These are phyloP conservation scores for Podaxis pistillaris DNA, from an alignment of 768 basidiomycete species.

Conservation along the genomic window DNA sequence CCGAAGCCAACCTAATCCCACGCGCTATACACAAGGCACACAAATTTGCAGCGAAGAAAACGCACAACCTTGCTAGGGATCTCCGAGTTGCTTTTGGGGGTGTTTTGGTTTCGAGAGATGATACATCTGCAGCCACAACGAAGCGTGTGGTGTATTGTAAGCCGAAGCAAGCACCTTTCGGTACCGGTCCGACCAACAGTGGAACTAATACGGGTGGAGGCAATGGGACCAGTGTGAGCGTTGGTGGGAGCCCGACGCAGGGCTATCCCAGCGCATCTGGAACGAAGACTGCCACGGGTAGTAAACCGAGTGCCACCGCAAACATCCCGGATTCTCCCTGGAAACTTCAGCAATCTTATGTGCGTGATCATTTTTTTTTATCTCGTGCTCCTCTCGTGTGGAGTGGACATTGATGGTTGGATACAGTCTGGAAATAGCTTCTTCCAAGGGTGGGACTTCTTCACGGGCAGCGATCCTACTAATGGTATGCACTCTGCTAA, in stretches of 20 bases:
- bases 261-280: slow-evolving; percentile 18
- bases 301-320: slow-evolving; percentile 18
- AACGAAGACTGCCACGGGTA: slow-evolving; percentile 19
- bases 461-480: slow-evolving; percentile 69
- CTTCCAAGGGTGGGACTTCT: slow-evolving; percentile 84
- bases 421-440: slow-evolving; percentile 64
- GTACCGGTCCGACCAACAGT: not conserved
- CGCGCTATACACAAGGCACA: slow-evolving; percentile 49
- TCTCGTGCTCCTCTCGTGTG: not conserved
- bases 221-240: slow-evolving; percentile 1
- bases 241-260: slow-evolving; percentile 13
- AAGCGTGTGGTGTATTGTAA: slow-evolving; percentile 45
- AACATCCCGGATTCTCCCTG: slow-evolving; percentile 47
- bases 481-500: slow-evolving; percentile 41
- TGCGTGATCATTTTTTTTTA: slow-evolving; percentile 29
- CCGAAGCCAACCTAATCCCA: slow-evolving; percentile 27
- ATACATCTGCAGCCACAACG: slow-evolving; percentile 17
- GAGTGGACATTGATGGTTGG: not conserved
- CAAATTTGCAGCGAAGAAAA: slow-evolving; percentile 53
- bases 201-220: not conserved
- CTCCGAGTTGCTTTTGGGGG: slow-evolving; percentile 63
- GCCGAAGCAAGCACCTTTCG: slow-evolving; percentile 28
- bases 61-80: slow-evolving; percentile 63
- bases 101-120: slow-evolving; percentile 45
- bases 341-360: slow-evolving; percentile 60